Evolutionary conservation across 2,329 filamentous ascomycete species (phyloP), one percentile per base, ranked within the genome.

Genomic region (Fusarium denticulatum): DNA sequence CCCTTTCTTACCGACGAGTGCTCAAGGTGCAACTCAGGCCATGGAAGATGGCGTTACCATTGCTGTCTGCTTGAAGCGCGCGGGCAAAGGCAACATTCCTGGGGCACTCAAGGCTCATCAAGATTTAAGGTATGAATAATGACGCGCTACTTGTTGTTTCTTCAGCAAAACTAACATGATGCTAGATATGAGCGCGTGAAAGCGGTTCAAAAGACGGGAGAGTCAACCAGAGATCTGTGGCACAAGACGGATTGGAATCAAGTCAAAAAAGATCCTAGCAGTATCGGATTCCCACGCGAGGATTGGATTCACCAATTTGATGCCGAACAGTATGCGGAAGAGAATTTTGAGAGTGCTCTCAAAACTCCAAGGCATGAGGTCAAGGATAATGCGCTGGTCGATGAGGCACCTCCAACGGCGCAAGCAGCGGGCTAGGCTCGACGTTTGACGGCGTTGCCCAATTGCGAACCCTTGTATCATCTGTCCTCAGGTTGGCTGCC

Each of bases 221-320:
- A 77, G 16, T 64, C 74, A 1, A 76, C 74, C 1, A 53, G 74
- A 5, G 74, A 76, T 34, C 34, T 76, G 6, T 76, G 74, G 74
- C 74, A 76, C 15, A 77, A 74, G 28, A 76, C 72, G 3, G 64
- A 76, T 32, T 76, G 74, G 74, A 60, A 37, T 6, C 60, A 64
- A 7, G 74, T 75, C 5, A 74, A 66, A 11, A 28, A 72, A 13
- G 56, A 76, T 8, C 74, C 74, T 0, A 60, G 42, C 3, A 76
- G 64, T 3, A 73, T 76, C 8, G 72, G 64, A 0, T 70, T 76
- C 3, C 74, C 74, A 1, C 60, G 72, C 2, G 74, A 77, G 9
- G 74, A 72, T 11, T 76, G 74, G 74, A 74, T 76, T 8, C 74
- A 76, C 22, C 49, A 62, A 1, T 76, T 76, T 12, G 74, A 76